Evolutionary conservation across 192 early-diverging fungal genomes (phyloP), one percentile per base, ranked within the genome.

Genomic region (Coemansia umbellata): DNA sequence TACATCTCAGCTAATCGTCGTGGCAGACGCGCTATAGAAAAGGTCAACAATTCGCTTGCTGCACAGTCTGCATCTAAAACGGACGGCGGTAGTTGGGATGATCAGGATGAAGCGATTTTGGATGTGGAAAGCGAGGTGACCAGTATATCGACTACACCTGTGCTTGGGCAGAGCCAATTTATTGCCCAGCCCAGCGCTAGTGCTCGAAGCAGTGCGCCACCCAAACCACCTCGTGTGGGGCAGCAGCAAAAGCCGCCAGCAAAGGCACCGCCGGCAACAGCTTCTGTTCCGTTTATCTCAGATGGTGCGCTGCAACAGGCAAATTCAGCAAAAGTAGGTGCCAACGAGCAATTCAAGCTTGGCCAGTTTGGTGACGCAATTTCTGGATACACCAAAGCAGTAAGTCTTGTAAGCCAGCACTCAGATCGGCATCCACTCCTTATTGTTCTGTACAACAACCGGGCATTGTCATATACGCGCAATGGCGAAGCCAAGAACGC

Each of bases 301-400:
- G 58, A 32, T 8, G 33, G 56, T n/a, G 31, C 48, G 15, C 54
- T 70, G 15, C 22, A 30, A 14, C 43, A 52, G 19, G 37, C 52
- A 26, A 60, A 42, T 14, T 9, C 51, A 2, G 59, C 70, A 55
- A 85, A 88, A 50, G 69, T 79, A 14, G 58, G 58, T 17, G 94
- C 92, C 47, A 95, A 94, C 60, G 85, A 85, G 8, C 55, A 69
- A 9, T 98, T 93, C 70, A 94, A 93, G 63, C 75, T 87, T 21
- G 95, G 95, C 2, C 90, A 97, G 68, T 97, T 86, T 74, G 86
- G 78, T 37, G 86, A 88, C 8, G 92, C 94, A 0, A 85, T 86
- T 31, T 59, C 60, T 5, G 69, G 67, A 14, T 98, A 98, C 66
- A 79, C 81, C 3, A 47, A 52, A 9, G 86, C 91, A 0, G 81